Base-by-base conservation (phyloP, 208 protist genomes). In the Lotmaria passim region DNA sequence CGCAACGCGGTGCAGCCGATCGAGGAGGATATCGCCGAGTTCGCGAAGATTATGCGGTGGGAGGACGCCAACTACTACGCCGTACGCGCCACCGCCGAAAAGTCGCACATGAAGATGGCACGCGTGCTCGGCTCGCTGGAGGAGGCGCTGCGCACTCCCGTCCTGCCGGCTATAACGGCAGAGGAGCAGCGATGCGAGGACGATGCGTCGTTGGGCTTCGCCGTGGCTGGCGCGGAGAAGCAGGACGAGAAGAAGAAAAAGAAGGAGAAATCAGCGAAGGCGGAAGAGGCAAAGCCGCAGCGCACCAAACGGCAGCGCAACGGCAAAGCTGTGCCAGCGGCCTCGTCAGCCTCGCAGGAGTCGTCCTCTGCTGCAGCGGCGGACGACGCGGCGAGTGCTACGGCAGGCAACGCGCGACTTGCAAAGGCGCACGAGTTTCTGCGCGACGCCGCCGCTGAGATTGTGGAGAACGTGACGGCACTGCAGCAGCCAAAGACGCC, bases 21-120 rank as follows among this genome's bases (percentile, higher is more conserved):
- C 23, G 90, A 95, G 81, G 84, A 94, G 48, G 91, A 97, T 71
- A 93, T 97, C 55, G 73, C 79, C 24, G 83, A 94, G 41, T 96
- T 95, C 71, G 81, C 83, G 17, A 87, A 87, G 59, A 93, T 97
- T 61, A 94, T 95, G 90, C 90, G 90, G 12, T 97, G 93, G 91
- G 91, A 97, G 71, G 91, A 96, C 67, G 85, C 93, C 61, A 97
- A 97, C 78, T 99, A 98, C 83, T 98, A 98, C 80, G 89, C 93
- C 21, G 85, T 99, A 7, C 97, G 97, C 56, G 87, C 92, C 15
- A 93, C 94, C 5, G 81, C 95, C 10, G 96, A 99, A 68, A 98
- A 98, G 85, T 96, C 97, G n/a, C 98, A 99, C 71, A 85, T 97
- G 61, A 90, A 96, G 85, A 83, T 96, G 95, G 89, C 89, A n/a